A percentile compares a stretch with the other conserved stretches of the same genome.
These are phyloP conservation scores for Ogataea degrootiae DNA, from an alignment of 805 yeast species.

Conservation along the genomic window DNA sequence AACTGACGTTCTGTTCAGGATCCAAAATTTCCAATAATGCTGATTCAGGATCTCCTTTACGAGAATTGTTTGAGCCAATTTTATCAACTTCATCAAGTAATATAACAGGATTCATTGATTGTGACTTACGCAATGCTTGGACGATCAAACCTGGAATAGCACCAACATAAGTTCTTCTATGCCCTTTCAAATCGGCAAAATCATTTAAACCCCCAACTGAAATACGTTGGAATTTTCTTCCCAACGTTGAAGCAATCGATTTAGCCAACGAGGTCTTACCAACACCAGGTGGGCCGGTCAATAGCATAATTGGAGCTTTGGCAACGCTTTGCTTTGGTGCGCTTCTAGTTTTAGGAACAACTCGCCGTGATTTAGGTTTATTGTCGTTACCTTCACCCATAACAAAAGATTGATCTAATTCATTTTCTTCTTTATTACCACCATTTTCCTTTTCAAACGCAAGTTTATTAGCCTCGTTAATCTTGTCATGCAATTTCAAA, in stretches of 20 bases:
- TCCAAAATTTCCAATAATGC: conserved; percentile 84
- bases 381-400: too few relatives aligned
- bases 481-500: conserved; percentile 46
- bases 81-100: conserved; percentile 84
- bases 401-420: background rate
- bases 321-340: background rate
- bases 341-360: background rate
- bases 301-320: conserved; percentile 67
- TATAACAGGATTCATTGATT: conserved; percentile 78
- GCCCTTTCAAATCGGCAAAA: conserved; percentile 87
- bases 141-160: conserved; percentile 85
- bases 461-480: conserved; percentile 6
- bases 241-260: conserved; percentile 70
- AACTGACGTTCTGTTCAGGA: conserved; percentile 78
- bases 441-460: background rate
- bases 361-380: background rate
- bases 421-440: background rate
- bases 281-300: conserved; percentile 93
- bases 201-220: conserved; percentile 86
- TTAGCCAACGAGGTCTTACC: conserved; percentile 87
- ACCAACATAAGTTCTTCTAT: conserved; percentile 86
- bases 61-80: conserved; percentile 20
- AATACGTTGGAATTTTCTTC: conserved; percentile 71
- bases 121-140: conserved; percentile 70
- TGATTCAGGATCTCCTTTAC: conserved; percentile 79